Percentiles rank a stretch among this genome's conserved stretches.
These are phyloP conservation scores for Trichomonas gallinae DNA, from an alignment of 208 protist genomes.

Conservation along the genomic window DNA sequence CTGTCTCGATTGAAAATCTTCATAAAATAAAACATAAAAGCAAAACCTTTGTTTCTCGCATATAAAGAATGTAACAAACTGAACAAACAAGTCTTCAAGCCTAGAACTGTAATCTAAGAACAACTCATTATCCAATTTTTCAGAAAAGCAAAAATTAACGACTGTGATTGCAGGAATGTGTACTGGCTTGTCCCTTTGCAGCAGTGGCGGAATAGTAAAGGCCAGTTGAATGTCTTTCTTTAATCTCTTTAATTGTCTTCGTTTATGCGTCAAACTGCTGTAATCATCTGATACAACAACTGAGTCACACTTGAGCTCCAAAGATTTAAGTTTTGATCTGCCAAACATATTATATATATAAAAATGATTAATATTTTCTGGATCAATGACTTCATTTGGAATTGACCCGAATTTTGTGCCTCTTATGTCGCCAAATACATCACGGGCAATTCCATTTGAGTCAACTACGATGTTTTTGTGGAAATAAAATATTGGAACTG, in stretches of 20 bases:
- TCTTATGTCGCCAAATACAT: neutral
- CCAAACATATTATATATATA: neutral
- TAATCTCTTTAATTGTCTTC: neutral
- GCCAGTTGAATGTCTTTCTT: neutral
- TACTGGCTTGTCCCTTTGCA: neutral
- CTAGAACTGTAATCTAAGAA: neutral
- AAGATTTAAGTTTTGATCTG: neutral
- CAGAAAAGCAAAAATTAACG: neutral
- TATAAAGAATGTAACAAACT: neutral
- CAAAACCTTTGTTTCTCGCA: neutral
- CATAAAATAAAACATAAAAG: neutral
- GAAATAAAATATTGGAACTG: neutral
- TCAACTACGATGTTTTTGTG: neutral
- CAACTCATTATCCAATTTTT: neutral
- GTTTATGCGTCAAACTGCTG: neutral
- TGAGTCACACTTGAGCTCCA: neutral
- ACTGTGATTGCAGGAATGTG: neutral
- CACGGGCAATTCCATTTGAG: neutral
- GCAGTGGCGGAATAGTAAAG: neutral
- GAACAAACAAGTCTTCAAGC: neutral
- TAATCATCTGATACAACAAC: neutral
- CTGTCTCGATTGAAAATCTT: neutral
- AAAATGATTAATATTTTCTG: neutral
- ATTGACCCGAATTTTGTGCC: neutral
- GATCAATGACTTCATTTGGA: neutral